phyloP scores from a whole-genome alignment of 2,329 filamentous ascomycete species.

The Talaromyces sp. region DNA sequence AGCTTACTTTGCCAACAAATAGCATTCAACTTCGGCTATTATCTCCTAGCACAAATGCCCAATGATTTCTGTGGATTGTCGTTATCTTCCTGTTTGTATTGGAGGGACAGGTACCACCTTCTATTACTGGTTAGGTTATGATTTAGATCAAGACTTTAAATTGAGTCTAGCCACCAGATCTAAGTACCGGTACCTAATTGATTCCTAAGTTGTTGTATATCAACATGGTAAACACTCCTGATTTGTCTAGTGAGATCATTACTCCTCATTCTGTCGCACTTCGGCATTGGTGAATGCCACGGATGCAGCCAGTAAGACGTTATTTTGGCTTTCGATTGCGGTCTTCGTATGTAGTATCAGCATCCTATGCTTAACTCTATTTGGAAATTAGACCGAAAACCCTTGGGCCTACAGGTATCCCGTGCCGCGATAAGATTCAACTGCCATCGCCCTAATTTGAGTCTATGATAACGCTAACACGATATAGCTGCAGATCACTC shows the following conservation, averaged over 20 bases:
- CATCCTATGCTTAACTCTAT: neutral
- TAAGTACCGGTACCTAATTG: neutral
- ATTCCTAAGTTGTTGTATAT: neutral
- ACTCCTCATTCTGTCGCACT: neutral
- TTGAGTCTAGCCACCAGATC: neutral
- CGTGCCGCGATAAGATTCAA: neutral
- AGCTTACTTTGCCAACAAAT: slow-evolving; percentile 1
- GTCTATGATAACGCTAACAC: neutral
- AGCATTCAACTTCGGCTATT: neutral
- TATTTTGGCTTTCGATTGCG: neutral
- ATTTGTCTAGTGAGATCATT: neutral
- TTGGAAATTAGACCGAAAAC: neutral
- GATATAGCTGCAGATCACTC: neutral
- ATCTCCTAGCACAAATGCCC: neutral
- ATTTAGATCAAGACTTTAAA: neutral
- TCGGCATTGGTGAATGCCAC: neutral
- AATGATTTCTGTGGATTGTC: neutral
- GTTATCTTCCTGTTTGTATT: neutral
- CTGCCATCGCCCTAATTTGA: neutral
- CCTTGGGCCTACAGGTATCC: neutral
- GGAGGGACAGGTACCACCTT: slow-evolving; percentile 4
- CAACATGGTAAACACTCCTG: neutral
- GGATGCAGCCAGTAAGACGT: neutral
- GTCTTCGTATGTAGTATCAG: neutral
- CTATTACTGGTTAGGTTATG: neutral